These are phyloP conservation scores for Eimeria brunetti DNA, from an alignment of 169 alveolate species.

Conservation along the genomic window DNA sequence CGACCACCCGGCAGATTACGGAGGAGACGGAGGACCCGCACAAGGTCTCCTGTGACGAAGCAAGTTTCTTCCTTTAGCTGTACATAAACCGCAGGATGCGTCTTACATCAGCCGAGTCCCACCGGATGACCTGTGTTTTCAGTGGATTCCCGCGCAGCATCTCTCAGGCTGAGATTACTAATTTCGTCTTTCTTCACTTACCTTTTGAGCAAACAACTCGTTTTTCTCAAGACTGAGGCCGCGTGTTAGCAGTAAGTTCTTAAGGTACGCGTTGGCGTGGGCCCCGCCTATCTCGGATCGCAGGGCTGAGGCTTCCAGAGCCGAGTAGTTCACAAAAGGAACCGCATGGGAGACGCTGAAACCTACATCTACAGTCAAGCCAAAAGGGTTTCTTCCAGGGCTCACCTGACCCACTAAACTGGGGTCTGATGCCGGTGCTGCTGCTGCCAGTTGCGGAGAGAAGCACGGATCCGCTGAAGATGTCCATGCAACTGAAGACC, in stretches of 20 bases:
- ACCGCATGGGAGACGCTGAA: constrained; percentile 88
- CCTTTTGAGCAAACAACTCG: constrained; percentile 90
- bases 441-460: constrained; percentile 54
- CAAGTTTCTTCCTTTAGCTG: constrained; percentile 64
- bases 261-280: constrained; percentile 87
- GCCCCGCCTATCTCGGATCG: constrained; percentile 88
- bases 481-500: constrained; percentile 15
- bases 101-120: neutral
- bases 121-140: neutral
- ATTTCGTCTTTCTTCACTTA: neutral
- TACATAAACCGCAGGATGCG: constrained; percentile 22
- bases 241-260: constrained; percentile 87
- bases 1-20: constrained; percentile 41
- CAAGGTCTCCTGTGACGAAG: constrained; percentile 28
- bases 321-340: constrained; percentile 87
- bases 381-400: constrained; percentile 84
- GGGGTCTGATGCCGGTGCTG: constrained; percentile 42
- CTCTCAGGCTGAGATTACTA: neutral
- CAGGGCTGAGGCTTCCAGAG: constrained; percentile 89
- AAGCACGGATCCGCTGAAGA: constrained; percentile 52
- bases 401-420: constrained; percentile 44
- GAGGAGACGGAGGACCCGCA: constrained; percentile 16
- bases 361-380: constrained; percentile 92
- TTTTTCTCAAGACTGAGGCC: constrained; percentile 89
- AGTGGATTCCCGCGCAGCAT: neutral